Base-by-base conservation (phyloP, 345 rosid species). In the Carallia brachiata region DNA sequence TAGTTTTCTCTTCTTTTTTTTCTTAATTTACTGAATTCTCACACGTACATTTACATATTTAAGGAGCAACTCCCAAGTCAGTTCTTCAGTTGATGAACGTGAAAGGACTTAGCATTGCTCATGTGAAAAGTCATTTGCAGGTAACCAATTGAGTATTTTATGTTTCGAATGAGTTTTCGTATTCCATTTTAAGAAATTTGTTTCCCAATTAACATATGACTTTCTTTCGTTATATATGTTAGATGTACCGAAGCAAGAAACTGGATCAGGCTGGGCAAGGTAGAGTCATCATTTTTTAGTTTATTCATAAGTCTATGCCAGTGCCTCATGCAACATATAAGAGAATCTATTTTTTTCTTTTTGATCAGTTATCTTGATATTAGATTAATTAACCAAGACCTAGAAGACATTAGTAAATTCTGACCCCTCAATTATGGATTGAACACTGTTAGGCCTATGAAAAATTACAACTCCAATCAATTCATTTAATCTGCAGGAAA, bases 81-180 rank as follows among this genome's bases (percentile, higher is more conserved):
- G 98, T 92, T 78, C 95, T 92, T 74, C 89, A 90, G 72, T 65
- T 90, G 75, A 92, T 90, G 96, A 92, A 92, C 81, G 84, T 87
- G 44, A 82, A 80, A 73, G 98, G 96, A 70, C 83, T 92, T 12
- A 89, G 91, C 84, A 92, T 92, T 81, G 89, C 98, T 15, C 96
- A 92, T 77, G 95, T 92, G 28, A 92, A 90, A 83, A 92, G 98
- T 86, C 96, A 92, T 70, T 81, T 90, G 79, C 98, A 92, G 95
- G 98, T 92, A 61, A 17, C 23, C 0, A 8, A 34, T 5, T n/a
- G 47, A 6, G 4, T 16, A 58, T 7, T 16, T 52, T 56, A 27
- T 9, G 2, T 56, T 56, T 19, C 17, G 31, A 8, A 27, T 3
- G 17, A 56, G 50, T 4, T 27, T 15, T 27, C 23, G 23, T 2